Evolutionary conservation across 768 basidiomycete species (phyloP), one percentile per base, ranked within the genome.

Genomic region (Boletus speciosus): DNA sequence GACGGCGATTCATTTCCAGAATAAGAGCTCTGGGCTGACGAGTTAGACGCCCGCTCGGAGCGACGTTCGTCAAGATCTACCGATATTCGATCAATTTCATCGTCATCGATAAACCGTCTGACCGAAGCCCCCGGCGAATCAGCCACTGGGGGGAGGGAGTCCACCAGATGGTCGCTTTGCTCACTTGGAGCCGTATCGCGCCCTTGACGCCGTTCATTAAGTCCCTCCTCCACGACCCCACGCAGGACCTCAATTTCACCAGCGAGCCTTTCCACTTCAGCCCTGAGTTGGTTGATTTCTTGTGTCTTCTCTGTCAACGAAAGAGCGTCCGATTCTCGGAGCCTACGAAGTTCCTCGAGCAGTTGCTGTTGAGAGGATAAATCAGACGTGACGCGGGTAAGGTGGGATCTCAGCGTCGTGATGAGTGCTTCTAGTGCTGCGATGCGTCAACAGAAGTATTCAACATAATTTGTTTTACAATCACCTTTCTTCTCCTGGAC

Each of bases 401-500:
- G 77, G 59, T 96, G 90, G 1, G 81, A 69, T 6, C 88, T 84
- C 11, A 97, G 79, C 0, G 84, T 85, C 3, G 75, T 67, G 48
- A 95, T 86, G 6, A 96, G 75, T 0, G 86, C 82, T 69, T 96
- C 93, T 3, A 97, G 75, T 15, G 90, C 93, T 95, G 38, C 14
- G 8, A 63, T 51, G 29, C 15, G 51, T 62, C 49, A 64, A 52
- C n/a, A 50, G 14, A 42, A 23, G 16, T 51, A 52, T 46, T 40
- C 14, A 15, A 6, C 1, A 42, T n/a, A 21, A 32, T n/a, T 32
- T 37, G 31, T 37, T 43, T 34, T n/a, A 10, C n/a, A 64, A 70
- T 10, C 47, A 93, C 92, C 90, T 77, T 90, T 90, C 69, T 94
- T 94, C 69, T 94, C 92, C 56, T 90, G 87, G 0, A 95, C 88